These are phyloP conservation scores for Tuber microsphaerosporum DNA, from an alignment of 495 filamentous ascomycete species.

Conservation along the genomic window DNA sequence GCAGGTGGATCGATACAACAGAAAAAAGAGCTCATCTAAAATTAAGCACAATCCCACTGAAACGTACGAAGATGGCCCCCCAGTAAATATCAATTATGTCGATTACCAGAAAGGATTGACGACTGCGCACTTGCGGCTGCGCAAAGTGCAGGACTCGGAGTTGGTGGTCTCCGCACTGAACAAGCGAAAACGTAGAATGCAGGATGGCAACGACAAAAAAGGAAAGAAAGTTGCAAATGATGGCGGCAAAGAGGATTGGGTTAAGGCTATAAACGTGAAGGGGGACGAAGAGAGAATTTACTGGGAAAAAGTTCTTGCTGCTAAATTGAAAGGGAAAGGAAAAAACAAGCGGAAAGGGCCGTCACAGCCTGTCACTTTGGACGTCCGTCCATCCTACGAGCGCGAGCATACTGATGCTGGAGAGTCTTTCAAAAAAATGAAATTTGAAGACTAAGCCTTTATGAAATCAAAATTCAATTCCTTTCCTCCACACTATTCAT, in stretches of 20 bases:
- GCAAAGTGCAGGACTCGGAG: slow-evolving; percentile 26
- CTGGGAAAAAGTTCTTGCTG: slow-evolving; percentile 33
- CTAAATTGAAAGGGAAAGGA: slow-evolving; percentile 19
- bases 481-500: not conserved
- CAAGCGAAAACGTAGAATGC: slow-evolving; percentile 35
- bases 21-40: slow-evolving; percentile 16
- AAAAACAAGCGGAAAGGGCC: slow-evolving; percentile 5
- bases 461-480: slow-evolving; percentile 5
- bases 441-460: slow-evolving; percentile 6
- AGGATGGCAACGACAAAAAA: slow-evolving; percentile 30
- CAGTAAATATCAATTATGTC: slow-evolving; percentile 36
- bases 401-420: not conserved
- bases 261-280: slow-evolving; percentile 25
- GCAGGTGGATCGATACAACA: slow-evolving; percentile 31
- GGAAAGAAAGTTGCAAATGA: slow-evolving; percentile 21
- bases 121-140: slow-evolving; percentile 32
- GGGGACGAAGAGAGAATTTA: slow-evolving; percentile 36
- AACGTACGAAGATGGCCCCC: not conserved
- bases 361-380: not conserved
- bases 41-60: not conserved
- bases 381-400: not conserved
- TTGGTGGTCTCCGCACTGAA: slow-evolving; percentile 31
- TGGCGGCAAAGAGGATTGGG: slow-evolving; percentile 17
- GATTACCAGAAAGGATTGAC: slow-evolving; percentile 37
- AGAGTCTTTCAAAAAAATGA: slow-evolving; percentile 12